Conservation (phyloP, 2,329 filamentous ascomycete genomes). For the Fusarium subglutinans region DNA sequence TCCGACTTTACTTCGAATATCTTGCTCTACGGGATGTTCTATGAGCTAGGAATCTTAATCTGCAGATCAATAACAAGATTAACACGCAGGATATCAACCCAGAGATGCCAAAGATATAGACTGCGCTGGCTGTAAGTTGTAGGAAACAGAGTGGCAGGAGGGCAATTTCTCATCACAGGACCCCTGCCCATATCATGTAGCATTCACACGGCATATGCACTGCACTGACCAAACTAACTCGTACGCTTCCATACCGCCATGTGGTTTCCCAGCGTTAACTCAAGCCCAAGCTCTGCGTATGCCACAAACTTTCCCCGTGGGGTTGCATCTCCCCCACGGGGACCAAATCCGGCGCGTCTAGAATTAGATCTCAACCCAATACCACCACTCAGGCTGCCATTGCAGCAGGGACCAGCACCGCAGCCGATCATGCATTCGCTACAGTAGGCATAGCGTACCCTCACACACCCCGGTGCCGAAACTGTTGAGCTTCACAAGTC, state of each 20-base stretch:
- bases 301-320: background rate
- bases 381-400: background rate
- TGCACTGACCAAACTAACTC: background rate
- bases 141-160: background rate
- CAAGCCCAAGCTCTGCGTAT: background rate
- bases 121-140: too few species aligned
- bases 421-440: background rate
- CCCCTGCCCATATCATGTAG: background rate
- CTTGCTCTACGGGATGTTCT: background rate
- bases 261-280: background rate
- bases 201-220: background rate
- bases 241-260: background rate
- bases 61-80: background rate
- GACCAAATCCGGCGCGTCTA: background rate
- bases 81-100: fast-evolving
- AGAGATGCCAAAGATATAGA: fast-evolving
- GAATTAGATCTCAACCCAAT: background rate
- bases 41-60: background rate
- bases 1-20: background rate
- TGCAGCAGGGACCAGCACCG: background rate
- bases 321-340: background rate
- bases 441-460: background rate
- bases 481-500: background rate
- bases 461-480: background rate
- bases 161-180: background rate